A percentile compares a stretch with the other conserved stretches of the same genome.
Conservation (phyloP, 768 basidiomycete species). For the Hemileccinum impolitum region DNA sequence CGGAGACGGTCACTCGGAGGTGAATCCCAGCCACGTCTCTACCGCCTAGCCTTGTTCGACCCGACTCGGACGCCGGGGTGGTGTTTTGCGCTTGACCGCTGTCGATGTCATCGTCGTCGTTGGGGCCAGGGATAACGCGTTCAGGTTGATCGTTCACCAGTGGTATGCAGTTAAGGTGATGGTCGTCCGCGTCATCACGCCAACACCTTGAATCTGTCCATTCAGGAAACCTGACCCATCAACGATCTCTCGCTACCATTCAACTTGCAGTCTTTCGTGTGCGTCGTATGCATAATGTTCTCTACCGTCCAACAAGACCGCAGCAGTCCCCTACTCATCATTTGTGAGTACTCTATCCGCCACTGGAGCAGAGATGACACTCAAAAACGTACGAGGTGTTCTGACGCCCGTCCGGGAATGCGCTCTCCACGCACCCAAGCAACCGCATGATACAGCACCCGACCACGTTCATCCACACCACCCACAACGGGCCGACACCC, state of each 20-base stretch:
- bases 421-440: neutral
- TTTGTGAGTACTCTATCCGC: neutral
- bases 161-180: neutral
- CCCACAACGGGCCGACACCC: neutral
- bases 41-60: neutral
- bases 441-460: neutral
- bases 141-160: neutral
- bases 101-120: too few relatives aligned
- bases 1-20: neutral
- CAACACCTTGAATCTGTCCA: neutral
- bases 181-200: neutral
- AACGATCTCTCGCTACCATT: too few relatives aligned
- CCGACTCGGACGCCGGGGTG: neutral
- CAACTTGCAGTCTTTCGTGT: slow-evolving; percentile 5
- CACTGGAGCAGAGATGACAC: neutral
- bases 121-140: neutral
- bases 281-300: slow-evolving; percentile 2
- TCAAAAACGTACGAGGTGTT: slow-evolving; percentile 3
- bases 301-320: neutral
- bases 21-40: neutral
- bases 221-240: neutral
- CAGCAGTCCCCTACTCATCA: neutral
- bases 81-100: neutral
- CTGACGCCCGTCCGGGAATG: slow-evolving; percentile 1
- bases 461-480: slow-evolving; percentile 1